Evolutionary conservation across 2,329 filamentous ascomycete genomes (phyloP).

Genomic region (Colletotrichum endophyticum): DNA sequence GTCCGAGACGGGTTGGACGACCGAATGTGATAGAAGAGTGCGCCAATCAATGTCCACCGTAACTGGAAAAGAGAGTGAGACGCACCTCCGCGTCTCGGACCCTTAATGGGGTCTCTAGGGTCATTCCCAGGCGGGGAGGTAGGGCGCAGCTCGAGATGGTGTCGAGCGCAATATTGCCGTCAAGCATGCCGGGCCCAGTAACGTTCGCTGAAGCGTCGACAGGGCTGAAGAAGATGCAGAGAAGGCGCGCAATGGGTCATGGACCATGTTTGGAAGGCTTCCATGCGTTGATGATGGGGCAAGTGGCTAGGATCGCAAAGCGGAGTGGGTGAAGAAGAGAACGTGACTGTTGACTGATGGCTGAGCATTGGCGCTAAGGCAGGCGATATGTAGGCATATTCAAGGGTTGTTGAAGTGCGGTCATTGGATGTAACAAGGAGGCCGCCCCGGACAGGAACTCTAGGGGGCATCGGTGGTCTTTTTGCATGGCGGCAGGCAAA

Average conservation of each 20-base stretch:
- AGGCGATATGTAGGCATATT: slow-evolving; percentile 1
- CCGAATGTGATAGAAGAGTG: not conserved
- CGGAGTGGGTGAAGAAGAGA: not conserved
- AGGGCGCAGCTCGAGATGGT: not conserved
- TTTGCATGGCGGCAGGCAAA: not conserved
- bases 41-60: not conserved
- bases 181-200: not conserved
- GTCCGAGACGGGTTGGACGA: not conserved
- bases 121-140: not conserved
- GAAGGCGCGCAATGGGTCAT: not conserved
- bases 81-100: not conserved
- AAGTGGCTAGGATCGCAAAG: not conserved
- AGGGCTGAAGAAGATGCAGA: slow-evolving; percentile 18
- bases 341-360: not conserved
- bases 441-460: not conserved
- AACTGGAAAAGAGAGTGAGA: not conserved
- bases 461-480: not conserved
- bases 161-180: not conserved
- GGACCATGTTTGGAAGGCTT: not conserved
- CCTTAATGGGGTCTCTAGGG: not conserved
- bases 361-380: slow-evolving; percentile 15
- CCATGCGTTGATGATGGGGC: not conserved
- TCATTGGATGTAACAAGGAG: not conserved
- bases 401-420: not conserved
- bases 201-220: not conserved